Evolutionary conservation across 2,329 filamentous ascomycete species (phyloP), one percentile per base, ranked within the genome.

Genomic region (Fusarium albosuccineum): DNA sequence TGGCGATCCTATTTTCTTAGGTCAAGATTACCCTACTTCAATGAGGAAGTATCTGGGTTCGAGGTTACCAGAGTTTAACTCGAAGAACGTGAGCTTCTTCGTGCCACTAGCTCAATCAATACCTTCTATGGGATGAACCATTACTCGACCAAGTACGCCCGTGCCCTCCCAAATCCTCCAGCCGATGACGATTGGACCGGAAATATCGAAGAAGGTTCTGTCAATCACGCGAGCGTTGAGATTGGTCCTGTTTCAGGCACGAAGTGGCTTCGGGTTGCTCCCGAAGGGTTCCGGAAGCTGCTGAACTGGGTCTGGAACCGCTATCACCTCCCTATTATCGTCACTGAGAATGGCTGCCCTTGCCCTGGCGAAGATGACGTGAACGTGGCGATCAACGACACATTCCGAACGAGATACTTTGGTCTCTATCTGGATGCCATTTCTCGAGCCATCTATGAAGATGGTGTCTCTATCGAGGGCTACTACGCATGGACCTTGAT

Each of bases 41-140:
- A 49, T 37, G 46, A 49, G 46, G 8, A 9, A 37, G 10, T 27
- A 49, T 37, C 30, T 49, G 11, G 46, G 46, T 13, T 37, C 46
- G 0, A 37, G 46, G 6, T 13, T 49, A 5, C 46, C 46, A 2
- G 16, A 49, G 46, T 49, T 49, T 8, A 37, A 1, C 5, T 33
- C 13, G 17, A 49, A 6, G 46, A 49, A 1, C 17, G 30, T 4
- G 30, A 49, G 2, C 33, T 49, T 2, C 17, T 49, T 1, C 33
- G 13, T 2, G 14, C 50, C 40, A 17, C 67, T 3, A 63, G 69
- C 9, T 34, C 34, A 1, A 22, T 59, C 9, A 71, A 73, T 30
- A 53, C 62, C 6, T 79, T 79, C 45, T 79, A 77, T 29, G 76
- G 76, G 27, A 78, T 79, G 75, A 78, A 79, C 52, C 73, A 75